Percentiles rank a stretch among this genome's conserved stretches.
Conservation (phyloP, 2,329 filamentous ascomycete species). For the Penicillium crustosum region DNA sequence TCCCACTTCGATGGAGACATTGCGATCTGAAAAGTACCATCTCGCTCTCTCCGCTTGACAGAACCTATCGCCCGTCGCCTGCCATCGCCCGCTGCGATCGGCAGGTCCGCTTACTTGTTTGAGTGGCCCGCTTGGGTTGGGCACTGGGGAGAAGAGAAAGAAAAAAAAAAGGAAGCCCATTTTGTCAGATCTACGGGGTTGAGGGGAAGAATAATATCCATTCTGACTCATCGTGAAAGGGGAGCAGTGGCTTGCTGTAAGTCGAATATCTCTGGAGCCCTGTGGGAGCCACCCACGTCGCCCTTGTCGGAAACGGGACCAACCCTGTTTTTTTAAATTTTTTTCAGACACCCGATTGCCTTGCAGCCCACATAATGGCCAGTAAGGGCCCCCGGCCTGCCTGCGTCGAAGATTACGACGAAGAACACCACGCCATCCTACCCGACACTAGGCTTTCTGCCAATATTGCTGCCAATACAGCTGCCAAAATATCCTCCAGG, state of each 20-base stretch:
- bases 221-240: slow-evolving; percentile 16
- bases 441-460: slow-evolving; percentile 48
- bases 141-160: slow-evolving; percentile 15
- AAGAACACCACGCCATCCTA: slow-evolving; percentile 43
- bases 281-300: slow-evolving; percentile 21
- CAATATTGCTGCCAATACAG: slow-evolving; percentile 48
- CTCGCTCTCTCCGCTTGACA: slow-evolving; percentile 33
- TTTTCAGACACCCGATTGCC: slow-evolving; percentile 24
- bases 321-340: slow-evolving; percentile 24
- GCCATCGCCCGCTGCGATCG: slow-evolving; percentile 33
- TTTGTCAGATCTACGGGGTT: slow-evolving; percentile 8
- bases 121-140: slow-evolving; percentile 20
- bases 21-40: slow-evolving; percentile 31
- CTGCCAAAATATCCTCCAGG: slow-evolving; percentile 48
- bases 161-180: background rate
- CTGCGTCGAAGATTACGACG: slow-evolving; percentile 51
- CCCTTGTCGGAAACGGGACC: slow-evolving; percentile 20
- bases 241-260: slow-evolving; percentile 25
- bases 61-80: slow-evolving; percentile 23
- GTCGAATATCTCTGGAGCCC: slow-evolving; percentile 14
- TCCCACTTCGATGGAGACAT: slow-evolving; percentile 37
- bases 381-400: slow-evolving; percentile 43
- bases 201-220: slow-evolving; percentile 13
- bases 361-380: slow-evolving; percentile 37
- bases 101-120: slow-evolving; percentile 26